Percentiles rank a stretch among this genome's conserved stretches.
phyloP scores from a whole-genome alignment of 495 filamentous ascomycete genomes.

The Hypoxylon intermedium region DNA sequence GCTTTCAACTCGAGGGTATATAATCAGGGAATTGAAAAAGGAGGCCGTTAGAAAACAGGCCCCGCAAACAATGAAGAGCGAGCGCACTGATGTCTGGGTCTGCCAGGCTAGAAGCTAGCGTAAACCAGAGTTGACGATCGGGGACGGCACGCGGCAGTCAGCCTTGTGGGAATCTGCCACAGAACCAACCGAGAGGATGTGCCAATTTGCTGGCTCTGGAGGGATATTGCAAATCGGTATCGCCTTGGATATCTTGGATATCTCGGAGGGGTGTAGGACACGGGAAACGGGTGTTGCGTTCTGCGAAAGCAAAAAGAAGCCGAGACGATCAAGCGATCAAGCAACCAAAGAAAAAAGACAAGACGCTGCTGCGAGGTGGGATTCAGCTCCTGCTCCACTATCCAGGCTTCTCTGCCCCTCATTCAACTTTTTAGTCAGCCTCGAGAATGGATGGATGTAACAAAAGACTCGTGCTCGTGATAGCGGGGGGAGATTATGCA shows the following conservation, averaged over 20 bases:
- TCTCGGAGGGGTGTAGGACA: neutral
- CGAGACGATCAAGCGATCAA: conserved; percentile 23
- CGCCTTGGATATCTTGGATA: too few relatives aligned
- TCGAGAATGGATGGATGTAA: neutral
- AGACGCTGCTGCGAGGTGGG: neutral
- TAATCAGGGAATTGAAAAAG: too few relatives aligned
- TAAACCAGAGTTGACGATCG: neutral
- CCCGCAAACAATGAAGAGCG: neutral
- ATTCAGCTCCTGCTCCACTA: conserved; percentile 14
- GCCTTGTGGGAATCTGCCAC: neutral
- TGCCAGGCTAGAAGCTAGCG: neutral
- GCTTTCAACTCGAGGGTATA: too few relatives aligned
- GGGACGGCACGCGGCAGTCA: conserved; percentile 1
- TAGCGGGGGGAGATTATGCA: conserved; percentile 10
- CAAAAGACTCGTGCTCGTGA: conserved; percentile 1
- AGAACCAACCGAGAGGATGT: neutral
- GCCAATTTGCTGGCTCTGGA: neutral
- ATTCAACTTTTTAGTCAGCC: conserved; percentile 25
- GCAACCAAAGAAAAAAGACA: conserved; percentile 3
- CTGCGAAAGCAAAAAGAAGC: conserved; percentile 13
- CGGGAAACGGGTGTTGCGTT: conserved; percentile 14
- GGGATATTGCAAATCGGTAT: neutral
- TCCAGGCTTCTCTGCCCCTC: conserved; percentile 22
- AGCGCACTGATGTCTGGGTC: neutral
- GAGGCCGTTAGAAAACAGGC: too few relatives aligned